Evolutionary conservation across 2,329 filamentous ascomycete genomes (phyloP).

Genomic region (Hymenoscyphus infarciens): DNA sequence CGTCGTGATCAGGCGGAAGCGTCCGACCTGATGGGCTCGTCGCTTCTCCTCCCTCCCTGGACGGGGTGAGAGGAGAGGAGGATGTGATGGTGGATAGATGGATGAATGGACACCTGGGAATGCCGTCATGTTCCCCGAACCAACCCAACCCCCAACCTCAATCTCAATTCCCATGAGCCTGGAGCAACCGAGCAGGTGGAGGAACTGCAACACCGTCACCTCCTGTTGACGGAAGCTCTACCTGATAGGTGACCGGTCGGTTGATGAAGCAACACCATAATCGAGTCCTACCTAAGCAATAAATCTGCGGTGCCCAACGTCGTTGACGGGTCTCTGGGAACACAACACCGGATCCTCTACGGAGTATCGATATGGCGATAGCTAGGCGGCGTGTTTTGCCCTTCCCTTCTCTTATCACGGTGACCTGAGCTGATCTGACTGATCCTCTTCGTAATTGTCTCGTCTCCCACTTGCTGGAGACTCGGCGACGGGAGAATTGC

Average conservation of each 20-base stretch:
- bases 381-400: too few relatives aligned
- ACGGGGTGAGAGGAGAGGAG: not conserved
- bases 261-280: constrained; percentile 1
- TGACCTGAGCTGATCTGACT: not conserved
- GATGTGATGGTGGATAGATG: not conserved
- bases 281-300: constrained; percentile 24
- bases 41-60: not conserved
- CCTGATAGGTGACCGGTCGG: constrained; percentile 19
- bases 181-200: constrained; percentile 5
- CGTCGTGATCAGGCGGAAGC: constrained; percentile 14
- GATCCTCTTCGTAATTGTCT: constrained; percentile 14
- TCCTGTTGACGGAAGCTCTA: constrained; percentile 15
- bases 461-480: constrained; percentile 32
- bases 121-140: constrained; percentile 19
- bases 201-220: constrained; percentile 16
- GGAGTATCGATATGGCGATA: not conserved
- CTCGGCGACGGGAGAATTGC: constrained; percentile 24
- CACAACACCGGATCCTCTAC: not conserved
- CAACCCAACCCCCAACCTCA: constrained; percentile 11
- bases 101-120: constrained; percentile 8
- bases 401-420: constrained; percentile 9
- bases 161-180: constrained; percentile 6
- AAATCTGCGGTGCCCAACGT: constrained; percentile 24
- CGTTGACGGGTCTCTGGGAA: not conserved
- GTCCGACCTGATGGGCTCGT: not conserved